These are phyloP conservation scores for Candida ficus DNA, from an alignment of 805 yeast genomes.

Conservation along the genomic window DNA sequence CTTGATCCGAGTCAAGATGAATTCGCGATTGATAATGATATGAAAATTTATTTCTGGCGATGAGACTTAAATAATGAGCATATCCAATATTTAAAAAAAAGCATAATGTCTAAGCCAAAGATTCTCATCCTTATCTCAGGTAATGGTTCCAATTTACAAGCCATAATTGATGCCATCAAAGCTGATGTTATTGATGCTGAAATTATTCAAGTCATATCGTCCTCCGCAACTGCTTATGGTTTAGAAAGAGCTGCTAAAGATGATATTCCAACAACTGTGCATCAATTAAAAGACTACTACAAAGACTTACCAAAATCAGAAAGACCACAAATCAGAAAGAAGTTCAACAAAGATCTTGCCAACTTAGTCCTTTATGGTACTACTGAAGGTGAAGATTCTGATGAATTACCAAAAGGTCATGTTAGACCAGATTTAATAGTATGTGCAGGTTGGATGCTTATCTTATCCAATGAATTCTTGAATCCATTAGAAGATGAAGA, in stretches of 20 bases:
- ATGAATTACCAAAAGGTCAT: constrained; percentile 24
- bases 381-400: constrained; percentile 28
- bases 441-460: constrained; percentile 99
- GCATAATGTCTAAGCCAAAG: constrained; percentile 22
- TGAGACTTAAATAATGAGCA: neutral
- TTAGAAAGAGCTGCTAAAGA: constrained; percentile 70
- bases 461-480: constrained; percentile 73
- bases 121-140: constrained; percentile 82
- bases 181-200: constrained; percentile 39
- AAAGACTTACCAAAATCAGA: constrained; percentile 67
- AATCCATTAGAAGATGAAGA: constrained; percentile 53
- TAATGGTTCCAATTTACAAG: constrained; percentile 93
- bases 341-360: constrained; percentile 78
- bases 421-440: constrained; percentile 78
- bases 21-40: no score
- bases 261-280: constrained; percentile 65
- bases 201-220: constrained; percentile 78
- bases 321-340: constrained; percentile 57
- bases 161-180: constrained; percentile 70
- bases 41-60: no score
- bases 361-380: constrained; percentile 51
- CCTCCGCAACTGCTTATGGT: constrained; percentile 84
- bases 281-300: constrained; percentile 68
- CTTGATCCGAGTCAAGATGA: no score
- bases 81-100: neutral